Evolutionary conservation across 164 flowering plant species (phyloP), one percentile per base, ranked within the genome.

Genomic region (Pachysandra terminalis): DNA sequence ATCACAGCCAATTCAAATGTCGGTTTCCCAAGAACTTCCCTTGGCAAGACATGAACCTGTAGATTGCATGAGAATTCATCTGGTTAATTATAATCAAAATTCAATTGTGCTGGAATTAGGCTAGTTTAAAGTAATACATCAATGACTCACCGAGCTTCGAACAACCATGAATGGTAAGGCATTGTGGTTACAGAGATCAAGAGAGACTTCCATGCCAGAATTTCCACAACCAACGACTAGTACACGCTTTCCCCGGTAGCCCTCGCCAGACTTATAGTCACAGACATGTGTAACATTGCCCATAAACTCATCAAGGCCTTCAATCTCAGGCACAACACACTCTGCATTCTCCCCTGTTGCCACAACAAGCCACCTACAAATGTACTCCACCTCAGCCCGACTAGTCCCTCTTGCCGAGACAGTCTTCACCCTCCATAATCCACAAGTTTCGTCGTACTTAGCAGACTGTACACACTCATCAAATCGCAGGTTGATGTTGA

Each of bases 311-410:
- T 63, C 59, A 49, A 85, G 19, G 14, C 92, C 94, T 51, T 82
- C 85, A 52, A 87, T 78, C 56, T 86, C 87, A 0, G 94, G 94
- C 67, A 84, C 74, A 15, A 86, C 82, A 19, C 74, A 64, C 77
- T 89, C 90, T 0, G 94, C 94, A 73, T 90, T 89, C 73, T 90
- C 92, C 7, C 97, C 97, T 4, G 97, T 87, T 49, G 97, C 97
- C 48, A 90, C 94, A 57, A 90, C 90, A 15, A 90, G 82, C 91
- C 92, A 87, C 67, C 78, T 19, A 66, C 88, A 84, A 28, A 87
- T 77, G 75, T 90, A 90, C 78, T 86, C 94, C 21, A 82, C 81
- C 58, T 81, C 84, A 16, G 45, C 66, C 0, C 28, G 25, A 13
- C 51, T 25, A 16, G 27, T 45, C 1, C 51, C 66, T n/a, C 61